phyloP scores from a whole-genome alignment of 1,284 basidiomycete species.

The Pascua guehoae region DNA sequence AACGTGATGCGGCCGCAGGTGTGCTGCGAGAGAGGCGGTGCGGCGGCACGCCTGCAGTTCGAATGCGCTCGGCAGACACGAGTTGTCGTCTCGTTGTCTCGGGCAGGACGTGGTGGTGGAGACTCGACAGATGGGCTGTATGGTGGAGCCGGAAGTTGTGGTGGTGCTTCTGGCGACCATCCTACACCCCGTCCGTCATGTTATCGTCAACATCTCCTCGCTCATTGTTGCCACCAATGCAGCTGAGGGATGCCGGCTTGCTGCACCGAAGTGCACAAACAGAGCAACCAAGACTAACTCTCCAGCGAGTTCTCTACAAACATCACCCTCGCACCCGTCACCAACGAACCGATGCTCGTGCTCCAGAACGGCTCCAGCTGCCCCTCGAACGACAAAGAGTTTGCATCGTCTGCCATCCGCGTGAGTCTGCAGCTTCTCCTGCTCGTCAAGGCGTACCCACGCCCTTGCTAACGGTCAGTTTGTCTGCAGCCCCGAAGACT shows the following conservation, averaged over 20 bases:
- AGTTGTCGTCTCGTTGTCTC: too few relatives aligned
- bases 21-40: too few relatives aligned
- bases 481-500: constrained; percentile 41
- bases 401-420: constrained; percentile 39
- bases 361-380: constrained; percentile 39
- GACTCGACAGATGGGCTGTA: too few relatives aligned
- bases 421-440: constrained; percentile 19
- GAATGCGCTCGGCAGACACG: too few relatives aligned
- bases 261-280: constrained; percentile 5
- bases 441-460: not conserved
- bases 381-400: constrained; percentile 27
- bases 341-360: constrained; percentile 39
- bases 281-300: not conserved
- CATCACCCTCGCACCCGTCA: constrained; percentile 34
- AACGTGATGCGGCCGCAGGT: not conserved
- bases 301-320: constrained; percentile 25
- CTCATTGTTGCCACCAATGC: not conserved
- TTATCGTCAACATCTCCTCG: too few relatives aligned
- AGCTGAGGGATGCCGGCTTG: not conserved
- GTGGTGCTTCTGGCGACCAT: too few relatives aligned
- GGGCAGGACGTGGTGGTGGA: too few relatives aligned
- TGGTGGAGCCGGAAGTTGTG: too few relatives aligned
- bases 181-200: too few relatives aligned
- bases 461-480: constrained; percentile 28
- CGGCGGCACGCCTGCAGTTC: too few relatives aligned